phyloP scores from a whole-genome alignment of 768 basidiomycete species.

The Rhodosporidiobolus sp. region DNA sequence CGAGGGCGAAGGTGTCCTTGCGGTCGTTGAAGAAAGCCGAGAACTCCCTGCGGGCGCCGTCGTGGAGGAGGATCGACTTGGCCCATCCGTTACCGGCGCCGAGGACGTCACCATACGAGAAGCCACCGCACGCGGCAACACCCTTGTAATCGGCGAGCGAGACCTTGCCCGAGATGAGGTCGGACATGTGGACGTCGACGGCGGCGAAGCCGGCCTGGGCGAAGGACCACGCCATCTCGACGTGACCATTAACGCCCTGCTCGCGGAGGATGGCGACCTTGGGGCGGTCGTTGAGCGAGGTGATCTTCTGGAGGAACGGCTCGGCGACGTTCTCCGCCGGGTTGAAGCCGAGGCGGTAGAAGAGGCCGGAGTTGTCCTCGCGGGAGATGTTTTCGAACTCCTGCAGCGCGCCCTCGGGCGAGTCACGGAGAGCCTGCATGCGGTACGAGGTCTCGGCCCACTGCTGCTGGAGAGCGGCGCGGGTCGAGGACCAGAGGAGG shows the following conservation, averaged over 20 bases:
- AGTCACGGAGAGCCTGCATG: constrained; percentile 87
- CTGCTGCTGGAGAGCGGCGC: constrained; percentile 68
- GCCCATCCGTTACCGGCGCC: constrained; percentile 99
- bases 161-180: constrained; percentile 71
- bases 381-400: constrained; percentile 72
- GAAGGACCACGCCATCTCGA: constrained; percentile 99
- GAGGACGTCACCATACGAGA: constrained; percentile 97
- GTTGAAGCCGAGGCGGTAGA: constrained; percentile 69
- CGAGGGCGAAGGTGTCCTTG: constrained; percentile 79
- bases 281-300: constrained; percentile 59
- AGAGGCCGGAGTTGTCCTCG: constrained; percentile 64
- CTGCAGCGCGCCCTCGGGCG: constrained; percentile 68
- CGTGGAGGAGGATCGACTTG: constrained; percentile 84
- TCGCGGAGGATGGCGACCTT: constrained; percentile 93
- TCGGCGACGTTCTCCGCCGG: constrained; percentile 44
- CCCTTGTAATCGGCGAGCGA: constrained; percentile 72
- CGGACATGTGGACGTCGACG: constrained; percentile 97
- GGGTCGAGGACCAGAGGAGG: constrained; percentile 63
- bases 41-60: constrained; percentile 72
- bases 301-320: constrained; percentile 44
- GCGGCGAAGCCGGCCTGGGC: constrained; percentile 89
- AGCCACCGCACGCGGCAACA: constrained; percentile 92
- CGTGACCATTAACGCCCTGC: constrained; percentile 96
- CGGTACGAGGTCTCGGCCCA: constrained; percentile 95
- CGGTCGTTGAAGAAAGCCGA: constrained; percentile 68